These are phyloP conservation scores for Lindgomyces ingoldianus DNA, from an alignment of 495 filamentous ascomycete genomes.

Conservation along the genomic window DNA sequence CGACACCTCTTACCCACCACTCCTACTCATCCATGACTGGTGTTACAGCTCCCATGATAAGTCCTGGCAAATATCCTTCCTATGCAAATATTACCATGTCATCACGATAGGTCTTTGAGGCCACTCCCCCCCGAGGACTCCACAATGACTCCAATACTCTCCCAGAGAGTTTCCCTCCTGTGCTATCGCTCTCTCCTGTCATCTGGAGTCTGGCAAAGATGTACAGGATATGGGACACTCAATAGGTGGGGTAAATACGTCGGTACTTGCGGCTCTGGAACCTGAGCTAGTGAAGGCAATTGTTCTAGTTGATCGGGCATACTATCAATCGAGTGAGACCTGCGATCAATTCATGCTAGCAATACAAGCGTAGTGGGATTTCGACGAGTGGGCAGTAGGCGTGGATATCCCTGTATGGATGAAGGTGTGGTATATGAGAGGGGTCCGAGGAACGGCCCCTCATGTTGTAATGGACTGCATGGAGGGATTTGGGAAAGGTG, in stretches of 20 bases:
- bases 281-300: constrained; percentile 17
- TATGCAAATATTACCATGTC: constrained; percentile 8
- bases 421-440: constrained; percentile 9
- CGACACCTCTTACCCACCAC: background rate
- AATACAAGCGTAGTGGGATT: background rate
- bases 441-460: constrained; percentile 1
- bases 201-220: background rate
- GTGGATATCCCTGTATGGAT: background rate
- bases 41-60: constrained; percentile 8
- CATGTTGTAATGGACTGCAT: constrained; percentile 4
- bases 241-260: constrained; percentile 6
- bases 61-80: constrained; percentile 23
- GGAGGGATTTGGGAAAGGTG: background rate
- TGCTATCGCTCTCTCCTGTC: constrained; percentile 6
- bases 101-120: constrained; percentile 6
- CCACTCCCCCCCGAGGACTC: constrained; percentile 8
- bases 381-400: background rate
- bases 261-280: background rate
- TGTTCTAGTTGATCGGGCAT: constrained; percentile 12
- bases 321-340: background rate
- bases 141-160: background rate
- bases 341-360: background rate
- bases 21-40: constrained; percentile 19
- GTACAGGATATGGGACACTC: constrained; percentile 16
- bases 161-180: background rate